Conservation (phyloP, 1,284 basidiomycete species). For the Leccinum solheimii region DNA sequence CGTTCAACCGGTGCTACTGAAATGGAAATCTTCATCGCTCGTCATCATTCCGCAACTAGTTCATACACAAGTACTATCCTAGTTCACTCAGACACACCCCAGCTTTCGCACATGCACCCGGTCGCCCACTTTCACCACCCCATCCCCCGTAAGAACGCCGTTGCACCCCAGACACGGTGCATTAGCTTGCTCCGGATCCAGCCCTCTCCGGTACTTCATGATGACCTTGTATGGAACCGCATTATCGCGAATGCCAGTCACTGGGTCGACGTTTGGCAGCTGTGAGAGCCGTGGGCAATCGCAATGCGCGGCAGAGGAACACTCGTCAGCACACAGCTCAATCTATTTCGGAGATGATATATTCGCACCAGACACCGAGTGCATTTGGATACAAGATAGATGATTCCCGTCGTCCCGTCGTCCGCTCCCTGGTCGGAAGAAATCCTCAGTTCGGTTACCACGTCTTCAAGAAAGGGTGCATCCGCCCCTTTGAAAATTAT, state of each 20-base stretch:
- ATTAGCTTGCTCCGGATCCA: constrained; percentile 48
- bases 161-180: constrained; percentile 67
- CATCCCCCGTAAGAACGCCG: constrained; percentile 48
- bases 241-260: constrained; percentile 62
- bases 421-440: constrained; percentile 31
- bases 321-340: constrained; percentile 7
- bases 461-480: constrained; percentile 51
- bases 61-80: neutral
- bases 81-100: constrained; percentile 25
- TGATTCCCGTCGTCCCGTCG: constrained; percentile 35
- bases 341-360: constrained; percentile 2
- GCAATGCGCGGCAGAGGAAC: constrained; percentile 3
- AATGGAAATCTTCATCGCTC: constrained; percentile 16
- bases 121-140: constrained; percentile 59
- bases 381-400: constrained; percentile 67
- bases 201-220: constrained; percentile 62
- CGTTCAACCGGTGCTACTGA: constrained; percentile 10
- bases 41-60: neutral
- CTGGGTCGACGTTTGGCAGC: constrained; percentile 71
- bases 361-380: constrained; percentile 65
- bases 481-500: constrained; percentile 61
- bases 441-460: constrained; percentile 51
- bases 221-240: constrained; percentile 74
- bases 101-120: constrained; percentile 49
- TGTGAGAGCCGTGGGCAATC: constrained; percentile 31